Evolutionary conservation across 805 yeast species (phyloP).

Genomic region (Candida tammaniensis): DNA sequence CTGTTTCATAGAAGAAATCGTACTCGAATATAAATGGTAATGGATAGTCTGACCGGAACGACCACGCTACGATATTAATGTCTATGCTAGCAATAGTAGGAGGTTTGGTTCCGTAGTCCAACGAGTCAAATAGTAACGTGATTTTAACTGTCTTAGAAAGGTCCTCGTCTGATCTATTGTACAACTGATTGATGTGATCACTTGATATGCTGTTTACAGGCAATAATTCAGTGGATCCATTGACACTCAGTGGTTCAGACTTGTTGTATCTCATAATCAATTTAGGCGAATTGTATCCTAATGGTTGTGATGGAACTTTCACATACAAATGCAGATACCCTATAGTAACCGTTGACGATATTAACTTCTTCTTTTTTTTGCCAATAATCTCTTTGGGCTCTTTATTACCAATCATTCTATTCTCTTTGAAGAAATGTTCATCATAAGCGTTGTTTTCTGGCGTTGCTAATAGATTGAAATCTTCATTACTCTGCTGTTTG

Average conservation of each 20-base stretch:
- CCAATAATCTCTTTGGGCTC: constrained; percentile 23
- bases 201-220: constrained; percentile 18
- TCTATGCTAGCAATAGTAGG: constrained; percentile 35
- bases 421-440: constrained; percentile 13
- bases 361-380: constrained; percentile 35
- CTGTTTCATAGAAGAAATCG: constrained; percentile 36
- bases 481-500: constrained; percentile 9
- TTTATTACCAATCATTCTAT: constrained; percentile 28
- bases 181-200: constrained; percentile 27
- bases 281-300: constrained; percentile 37
- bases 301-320: constrained; percentile 29
- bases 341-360: constrained; percentile 29
- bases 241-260: constrained; percentile 6
- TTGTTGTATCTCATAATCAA: constrained; percentile 36
- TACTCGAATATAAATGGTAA: constrained; percentile 37
- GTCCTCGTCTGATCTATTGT: constrained; percentile 26
- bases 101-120: constrained; percentile 22
- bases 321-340: constrained; percentile 35
- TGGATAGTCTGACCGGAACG: constrained; percentile 40
- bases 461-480: neutral
- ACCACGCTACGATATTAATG: constrained; percentile 37
- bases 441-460: constrained; percentile 2
- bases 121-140: constrained; percentile 25
- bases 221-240: constrained; percentile 9
- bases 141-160: constrained; percentile 22